A percentile compares a stretch with the other conserved stretches of the same genome.
Evolutionary conservation across 2,329 filamentous ascomycete species (phyloP).

Genomic region (Ceratocystiopsis brevicomis): DNA sequence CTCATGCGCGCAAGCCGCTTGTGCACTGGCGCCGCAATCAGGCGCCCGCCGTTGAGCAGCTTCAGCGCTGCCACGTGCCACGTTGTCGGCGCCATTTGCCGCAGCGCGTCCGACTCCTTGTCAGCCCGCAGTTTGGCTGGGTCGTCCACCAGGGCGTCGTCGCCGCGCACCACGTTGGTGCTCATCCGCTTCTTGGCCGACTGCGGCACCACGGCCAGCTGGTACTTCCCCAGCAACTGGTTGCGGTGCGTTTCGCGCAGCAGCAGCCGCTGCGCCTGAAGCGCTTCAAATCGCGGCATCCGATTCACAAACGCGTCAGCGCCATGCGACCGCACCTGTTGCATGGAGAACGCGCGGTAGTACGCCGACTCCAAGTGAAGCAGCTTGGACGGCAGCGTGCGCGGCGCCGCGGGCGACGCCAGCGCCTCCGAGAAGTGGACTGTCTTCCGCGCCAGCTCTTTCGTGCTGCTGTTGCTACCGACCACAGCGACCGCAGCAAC

Average conservation of each 20-base stretch:
- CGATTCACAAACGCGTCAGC: constrained; percentile 72
- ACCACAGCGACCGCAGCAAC: neutral
- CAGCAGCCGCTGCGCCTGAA: constrained; percentile 66
- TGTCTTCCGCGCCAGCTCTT: constrained; percentile 29
- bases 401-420: constrained; percentile 23
- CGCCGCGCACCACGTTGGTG: constrained; percentile 54
- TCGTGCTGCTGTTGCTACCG: neutral
- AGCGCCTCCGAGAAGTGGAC: constrained; percentile 51
- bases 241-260: constrained; percentile 55
- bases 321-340: constrained; percentile 44
- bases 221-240: constrained; percentile 70
- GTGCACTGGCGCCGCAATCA: constrained; percentile 44
- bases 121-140: constrained; percentile 46
- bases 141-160: constrained; percentile 44
- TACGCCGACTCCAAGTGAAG: constrained; percentile 55
- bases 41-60: constrained; percentile 42
- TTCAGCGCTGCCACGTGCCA: constrained; percentile 45
- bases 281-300: constrained; percentile 66
- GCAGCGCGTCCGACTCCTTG: constrained; percentile 62
- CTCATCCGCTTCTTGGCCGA: constrained; percentile 53
- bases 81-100: constrained; percentile 43
- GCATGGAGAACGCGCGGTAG: constrained; percentile 68
- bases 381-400: constrained; percentile 32
- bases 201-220: constrained; percentile 49
- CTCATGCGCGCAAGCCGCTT: constrained; percentile 40